Evolutionary conservation across 176 grass and related monocot species (phyloP).

Genomic region (Cymbopogon citratus): DNA sequence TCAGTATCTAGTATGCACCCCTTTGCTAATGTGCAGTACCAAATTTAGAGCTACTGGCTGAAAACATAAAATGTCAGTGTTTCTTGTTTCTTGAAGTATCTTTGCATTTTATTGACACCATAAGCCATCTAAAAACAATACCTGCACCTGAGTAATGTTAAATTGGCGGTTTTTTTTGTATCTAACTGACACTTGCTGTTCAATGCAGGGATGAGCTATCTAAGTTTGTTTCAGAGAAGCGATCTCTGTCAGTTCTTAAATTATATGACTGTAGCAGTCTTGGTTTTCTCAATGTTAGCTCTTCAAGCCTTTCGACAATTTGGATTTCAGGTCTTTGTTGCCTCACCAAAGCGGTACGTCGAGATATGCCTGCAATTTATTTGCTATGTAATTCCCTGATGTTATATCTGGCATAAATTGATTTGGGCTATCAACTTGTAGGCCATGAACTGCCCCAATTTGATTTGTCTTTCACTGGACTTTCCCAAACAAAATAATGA

Average conservation of each 20-base stretch:
- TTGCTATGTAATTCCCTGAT: not conserved
- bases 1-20: not conserved
- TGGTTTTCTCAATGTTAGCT: slow-evolving; percentile 68
- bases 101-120: not conserved
- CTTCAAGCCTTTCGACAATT: slow-evolving; percentile 57
- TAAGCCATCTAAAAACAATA: not conserved
- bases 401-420: slow-evolving; percentile 14
- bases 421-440: slow-evolving; percentile 22
- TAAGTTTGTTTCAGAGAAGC: slow-evolving; percentile 74
- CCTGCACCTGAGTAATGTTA: not conserved
- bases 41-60: not conserved
- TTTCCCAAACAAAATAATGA: slow-evolving; percentile 68
- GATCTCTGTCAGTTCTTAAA: slow-evolving; percentile 67
- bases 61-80: not conserved
- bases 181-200: not conserved
- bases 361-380: not conserved
- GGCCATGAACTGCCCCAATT: slow-evolving; percentile 85
- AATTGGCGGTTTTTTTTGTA: not conserved
- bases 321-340: slow-evolving; percentile 67
- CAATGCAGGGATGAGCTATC: slow-evolving; percentile 57
- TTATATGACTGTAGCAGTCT: slow-evolving; percentile 55
- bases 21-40: not conserved
- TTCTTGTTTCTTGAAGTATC: not conserved
- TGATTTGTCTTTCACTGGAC: slow-evolving; percentile 65
- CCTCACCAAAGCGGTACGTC: slow-evolving; percentile 65